Evolutionary conservation across 75 land plant genomes (phyloP), one percentile per base, ranked within the genome.

Genomic region (Pinus albicaulis): DNA sequence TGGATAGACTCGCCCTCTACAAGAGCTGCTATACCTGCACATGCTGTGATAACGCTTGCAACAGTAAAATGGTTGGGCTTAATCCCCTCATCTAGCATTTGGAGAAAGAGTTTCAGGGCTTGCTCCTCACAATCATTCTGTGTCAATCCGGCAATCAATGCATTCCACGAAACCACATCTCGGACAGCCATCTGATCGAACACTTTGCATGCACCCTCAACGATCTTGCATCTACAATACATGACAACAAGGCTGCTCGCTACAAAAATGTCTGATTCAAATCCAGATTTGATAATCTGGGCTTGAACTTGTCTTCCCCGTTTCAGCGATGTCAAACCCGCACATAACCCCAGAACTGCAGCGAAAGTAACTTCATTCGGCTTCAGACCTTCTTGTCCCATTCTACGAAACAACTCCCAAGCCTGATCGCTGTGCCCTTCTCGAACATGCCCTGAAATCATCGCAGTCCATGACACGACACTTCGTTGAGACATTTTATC

Each of bases 81-180:
- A 74, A 80, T 72, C 19, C 36, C 82, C 1, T 23, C 31, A 15
- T 41, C 56, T 87, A 59, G 16, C 79, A 89, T 86, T 31, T 80
- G 56, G 3, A 3, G 28, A 77, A 86, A 91, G 79, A 86, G 13
- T 59, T 24, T 15, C 56, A 91, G 63, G 13, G 80, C 82, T 26
- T 19, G 4, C 1, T 48, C 12, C 58, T 76, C 59, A 48, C 79
- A 60, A 26, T 72, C 87, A 56, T 56, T 69, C 15, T 75, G 79
- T 8, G 84, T 80, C 79, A 72, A 87, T 17, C 77, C 87, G 7
- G 74, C 72, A 28, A 91, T 86, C 80, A 91, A 74, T 55, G 79
- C 74, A 70, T 85, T 89, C 91, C 89, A 91, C 20, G 91, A 78
- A 13, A 89, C 80, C 17, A 86, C 83, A 81, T 91, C 91, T 80